Conservation (phyloP, 208 protist genomes). For the Acanthamoeba triangularis region DNA sequence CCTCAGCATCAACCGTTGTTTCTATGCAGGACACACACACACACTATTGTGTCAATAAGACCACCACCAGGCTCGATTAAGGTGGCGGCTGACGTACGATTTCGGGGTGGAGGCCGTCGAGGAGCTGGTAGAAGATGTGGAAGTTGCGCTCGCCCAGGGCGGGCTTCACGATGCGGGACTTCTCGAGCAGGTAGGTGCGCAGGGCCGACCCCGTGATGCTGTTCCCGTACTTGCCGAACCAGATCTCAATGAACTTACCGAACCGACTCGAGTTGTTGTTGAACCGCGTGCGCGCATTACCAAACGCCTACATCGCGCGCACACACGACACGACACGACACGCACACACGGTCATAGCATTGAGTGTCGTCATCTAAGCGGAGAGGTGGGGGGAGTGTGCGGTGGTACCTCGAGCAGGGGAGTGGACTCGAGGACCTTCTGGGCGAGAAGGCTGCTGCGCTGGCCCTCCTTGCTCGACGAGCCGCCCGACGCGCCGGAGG, state of each 20-base stretch:
- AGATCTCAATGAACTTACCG: conserved; percentile 90
- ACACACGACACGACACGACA: not conserved
- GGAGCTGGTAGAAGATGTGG: conserved; percentile 97
- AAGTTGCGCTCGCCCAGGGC: conserved; percentile 95
- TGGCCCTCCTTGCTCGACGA: not conserved
- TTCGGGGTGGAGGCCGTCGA: not conserved
- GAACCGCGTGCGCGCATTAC: conserved; percentile 88
- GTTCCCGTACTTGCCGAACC: not conserved
- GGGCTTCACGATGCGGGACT: conserved; percentile 80
- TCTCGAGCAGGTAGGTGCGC: conserved; percentile 78
- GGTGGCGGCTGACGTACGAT: not conserved
- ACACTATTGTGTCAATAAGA: not conserved
- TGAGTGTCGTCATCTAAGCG: too few relatives aligned
- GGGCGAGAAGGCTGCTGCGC: not conserved
- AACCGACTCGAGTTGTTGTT: conserved; percentile 92
- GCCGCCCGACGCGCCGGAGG: not conserved
- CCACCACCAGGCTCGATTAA: not conserved
- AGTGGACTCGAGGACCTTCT: conserved; percentile 67
- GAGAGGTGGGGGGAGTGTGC: not conserved
- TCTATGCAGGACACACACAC: not conserved
- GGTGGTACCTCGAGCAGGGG: conserved; percentile 67
- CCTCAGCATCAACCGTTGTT: not conserved
- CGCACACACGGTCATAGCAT: not conserved
- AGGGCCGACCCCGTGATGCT: conserved; percentile 41
- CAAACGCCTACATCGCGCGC: conserved; percentile 79